Evolutionary conservation across 441 rosid genomes (phyloP).

Genomic region (Jatropha multifida): DNA sequence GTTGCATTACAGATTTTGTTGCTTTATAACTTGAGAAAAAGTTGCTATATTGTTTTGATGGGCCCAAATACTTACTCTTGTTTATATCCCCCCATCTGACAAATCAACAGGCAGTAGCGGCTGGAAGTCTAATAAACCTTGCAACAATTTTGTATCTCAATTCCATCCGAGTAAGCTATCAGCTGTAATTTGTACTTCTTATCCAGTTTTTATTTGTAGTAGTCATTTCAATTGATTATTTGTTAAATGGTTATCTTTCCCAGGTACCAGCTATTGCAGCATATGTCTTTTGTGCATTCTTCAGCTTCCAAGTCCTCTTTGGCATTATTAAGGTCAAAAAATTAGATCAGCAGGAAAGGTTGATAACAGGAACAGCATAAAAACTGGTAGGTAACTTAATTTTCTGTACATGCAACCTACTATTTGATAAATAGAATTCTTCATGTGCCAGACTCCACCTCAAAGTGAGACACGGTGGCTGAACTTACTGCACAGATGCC

Average conservation of each 20-base stretch:
- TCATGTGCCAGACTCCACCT: not conserved
- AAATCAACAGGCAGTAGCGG: conserved; percentile 78
- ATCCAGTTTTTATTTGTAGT: conserved; percentile 11
- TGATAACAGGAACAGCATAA: conserved; percentile 94
- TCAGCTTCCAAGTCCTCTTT: conserved; percentile 73
- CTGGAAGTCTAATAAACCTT: conserved; percentile 90
- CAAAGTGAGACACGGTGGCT: not conserved
- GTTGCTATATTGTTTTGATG: not conserved
- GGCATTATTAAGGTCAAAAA: conserved; percentile 83
- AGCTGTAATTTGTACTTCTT: not conserved
- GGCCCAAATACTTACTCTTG: conserved; percentile 1
- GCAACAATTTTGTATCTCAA: conserved; percentile 92
- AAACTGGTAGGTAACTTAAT: conserved; percentile 34
- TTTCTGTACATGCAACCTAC: not conserved
- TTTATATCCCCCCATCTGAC: conserved; percentile 18
- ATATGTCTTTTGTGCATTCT: conserved; percentile 69
- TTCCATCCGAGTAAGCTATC: conserved; percentile 69
- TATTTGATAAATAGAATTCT: not conserved
- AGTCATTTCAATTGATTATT: conserved; percentile 13
- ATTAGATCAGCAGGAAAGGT: conserved; percentile 77
- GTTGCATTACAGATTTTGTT: not conserved
- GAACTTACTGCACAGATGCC: not conserved
- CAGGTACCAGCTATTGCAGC: conserved; percentile 83
- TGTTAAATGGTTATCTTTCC: conserved; percentile 14
- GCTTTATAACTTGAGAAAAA: not conserved